Base-by-base conservation (phyloP, 345 rosid genomes). In the Psidium friedrichsthalianum region DNA sequence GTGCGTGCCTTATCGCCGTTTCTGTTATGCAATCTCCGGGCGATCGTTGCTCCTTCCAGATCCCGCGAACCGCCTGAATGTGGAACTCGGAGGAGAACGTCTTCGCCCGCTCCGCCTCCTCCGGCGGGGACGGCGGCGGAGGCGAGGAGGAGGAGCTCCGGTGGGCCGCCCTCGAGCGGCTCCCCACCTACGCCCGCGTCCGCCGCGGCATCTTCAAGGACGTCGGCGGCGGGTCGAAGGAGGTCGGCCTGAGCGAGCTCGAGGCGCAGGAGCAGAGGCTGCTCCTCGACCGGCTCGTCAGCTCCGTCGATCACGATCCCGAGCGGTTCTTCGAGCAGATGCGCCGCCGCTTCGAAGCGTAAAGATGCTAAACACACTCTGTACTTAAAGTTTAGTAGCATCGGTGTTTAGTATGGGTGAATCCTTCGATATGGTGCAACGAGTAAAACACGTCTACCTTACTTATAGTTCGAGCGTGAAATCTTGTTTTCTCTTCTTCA, bases 141-240 rank as follows among this genome's bases (percentile, higher is more conserved):
- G 94, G 90, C 29, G 98, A 95, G 88, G 97, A 97, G 91, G 98
- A 95, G 90, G 96, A 94, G 82, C 94, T 97, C 6, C 94, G 92
- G 27, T 97, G 98, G 98, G 99, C 95, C 25, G 99, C 98, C 85
- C 85, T 97, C 58, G 96, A 97, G 93, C 90, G 99, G 51, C 89
- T 97, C 57, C 99, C 99, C 8, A 96, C 98, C 25, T 94, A 95
- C 85, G 78, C 89, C 5, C 88, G 98, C 12, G 94, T 90, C 27
- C 94, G 99, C 20, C 89, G 96, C 11, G 98, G 96, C 44, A 94
- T 97, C 76, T 97, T 95, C 89, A 91, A 80, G 91, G 93, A 94
- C 86, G 69, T 92, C 85, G 90, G 87, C 22, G 99, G 99, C 5
- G 96, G 91, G n/a, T 83, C 87, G 11, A 92, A 86, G 88, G 98